Conservation (phyloP, 768 basidiomycete species). For the Mycena galopus region DNA sequence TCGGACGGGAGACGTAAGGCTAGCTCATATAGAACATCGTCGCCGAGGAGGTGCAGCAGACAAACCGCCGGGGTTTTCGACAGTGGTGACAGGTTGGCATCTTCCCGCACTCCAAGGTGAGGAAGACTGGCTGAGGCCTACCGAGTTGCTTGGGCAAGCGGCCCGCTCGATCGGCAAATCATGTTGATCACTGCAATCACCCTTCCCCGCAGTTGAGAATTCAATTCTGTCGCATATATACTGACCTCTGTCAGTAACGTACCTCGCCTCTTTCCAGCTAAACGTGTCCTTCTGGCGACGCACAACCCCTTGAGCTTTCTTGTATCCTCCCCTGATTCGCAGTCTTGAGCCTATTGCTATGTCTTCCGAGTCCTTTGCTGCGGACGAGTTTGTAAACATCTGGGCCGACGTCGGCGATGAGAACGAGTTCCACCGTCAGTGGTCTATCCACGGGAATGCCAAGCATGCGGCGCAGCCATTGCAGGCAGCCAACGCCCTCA, state of each 20-base stretch:
- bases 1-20: constrained; percentile 52
- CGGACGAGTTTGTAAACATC: constrained; percentile 61
- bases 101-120: too few relatives aligned
- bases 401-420: constrained; percentile 49
- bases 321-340: neutral
- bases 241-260: neutral
- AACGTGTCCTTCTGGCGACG: neutral
- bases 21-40: constrained; percentile 52
- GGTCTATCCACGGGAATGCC: constrained; percentile 63
- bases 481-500: constrained; percentile 61
- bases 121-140: too few relatives aligned
- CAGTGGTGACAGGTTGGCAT: constrained; percentile 31
- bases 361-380: constrained; percentile 10
- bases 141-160: too few relatives aligned
- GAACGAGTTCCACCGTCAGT: constrained; percentile 62
- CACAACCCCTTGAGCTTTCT: neutral
- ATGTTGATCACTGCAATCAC: neutral
- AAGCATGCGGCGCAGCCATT: constrained; percentile 60
- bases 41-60: constrained; percentile 50
- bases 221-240: neutral
- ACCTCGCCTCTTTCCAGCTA: neutral
- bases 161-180: too few relatives aligned
- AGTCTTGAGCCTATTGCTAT: neutral
- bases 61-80: constrained; percentile 44
- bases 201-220: neutral